These are phyloP conservation scores for Phytopythium cucurbitacearum DNA, from an alignment of 352 stramenopile genomes.

Conservation along the genomic window DNA sequence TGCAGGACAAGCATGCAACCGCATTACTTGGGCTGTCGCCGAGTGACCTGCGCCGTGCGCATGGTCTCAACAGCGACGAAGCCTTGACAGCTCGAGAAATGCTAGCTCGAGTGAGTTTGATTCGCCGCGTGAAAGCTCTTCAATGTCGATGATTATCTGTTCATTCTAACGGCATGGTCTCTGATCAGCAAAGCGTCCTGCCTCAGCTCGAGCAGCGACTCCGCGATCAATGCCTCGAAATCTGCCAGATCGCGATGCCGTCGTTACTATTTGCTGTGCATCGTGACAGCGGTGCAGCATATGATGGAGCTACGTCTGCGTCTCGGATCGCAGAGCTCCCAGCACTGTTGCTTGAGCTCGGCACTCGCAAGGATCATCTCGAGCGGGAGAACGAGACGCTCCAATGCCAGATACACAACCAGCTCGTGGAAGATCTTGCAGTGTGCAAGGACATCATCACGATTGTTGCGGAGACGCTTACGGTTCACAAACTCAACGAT, in stretches of 20 bases:
- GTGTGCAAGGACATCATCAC: constrained; percentile 19
- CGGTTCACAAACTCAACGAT: constrained; percentile 29
- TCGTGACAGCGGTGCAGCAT: background rate
- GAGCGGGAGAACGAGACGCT: constrained; percentile 6
- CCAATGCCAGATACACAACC: constrained; percentile 6
- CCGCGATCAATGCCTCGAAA: constrained; percentile 18
- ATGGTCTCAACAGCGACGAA: constrained; percentile 15
- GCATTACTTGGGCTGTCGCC: constrained; percentile 21
- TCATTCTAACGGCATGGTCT: background rate
- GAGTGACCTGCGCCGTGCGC: constrained; percentile 8
- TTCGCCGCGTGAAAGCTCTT: no score
- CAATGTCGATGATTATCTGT: background rate
- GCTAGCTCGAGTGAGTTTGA: constrained; percentile 18
- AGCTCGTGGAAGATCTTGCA: constrained; percentile 16
- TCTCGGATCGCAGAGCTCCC: constrained; percentile 26
- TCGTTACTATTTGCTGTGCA: constrained; percentile 9
- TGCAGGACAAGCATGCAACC: background rate
- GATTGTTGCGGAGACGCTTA: constrained; percentile 14
- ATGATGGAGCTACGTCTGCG: constrained; percentile 1
- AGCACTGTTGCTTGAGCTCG: constrained; percentile 24
- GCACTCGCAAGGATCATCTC: constrained; percentile 15
- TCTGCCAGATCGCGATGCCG: constrained; percentile 31
- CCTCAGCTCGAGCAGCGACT: constrained; percentile 26
- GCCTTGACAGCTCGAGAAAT: constrained; percentile 11
- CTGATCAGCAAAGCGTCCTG: constrained; percentile 19